Conservation (phyloP, 225 moss, liverwort and hornwort genomes). For the Polytrichum formosum region DNA sequence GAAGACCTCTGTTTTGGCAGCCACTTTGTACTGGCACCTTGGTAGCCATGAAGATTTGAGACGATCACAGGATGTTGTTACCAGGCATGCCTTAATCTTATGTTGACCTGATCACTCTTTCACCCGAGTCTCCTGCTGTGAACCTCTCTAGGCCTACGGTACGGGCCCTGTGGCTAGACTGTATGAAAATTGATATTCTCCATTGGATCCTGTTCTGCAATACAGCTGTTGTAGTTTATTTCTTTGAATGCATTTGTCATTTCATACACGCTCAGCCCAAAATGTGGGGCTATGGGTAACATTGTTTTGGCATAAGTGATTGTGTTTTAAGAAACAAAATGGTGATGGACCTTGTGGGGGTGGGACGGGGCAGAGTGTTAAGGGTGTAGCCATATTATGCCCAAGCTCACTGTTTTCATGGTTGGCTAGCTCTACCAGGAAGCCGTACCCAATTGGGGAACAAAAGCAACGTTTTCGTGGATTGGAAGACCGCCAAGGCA, state of each 20-base stretch:
- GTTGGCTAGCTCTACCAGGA: slow-evolving; percentile 51
- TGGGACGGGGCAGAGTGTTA: slow-evolving; percentile 60
- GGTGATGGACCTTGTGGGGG: neutral
- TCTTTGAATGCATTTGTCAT: too few species aligned
- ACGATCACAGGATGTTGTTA: slow-evolving; percentile 45
- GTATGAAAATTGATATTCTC: too few species aligned
- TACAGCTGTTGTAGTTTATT: too few species aligned
- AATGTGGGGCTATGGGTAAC: too few species aligned
- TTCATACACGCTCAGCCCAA: too few species aligned
- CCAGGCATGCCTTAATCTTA: slow-evolving; percentile 23
- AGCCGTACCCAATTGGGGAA: slow-evolving; percentile 28
- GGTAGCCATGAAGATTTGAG: slow-evolving; percentile 42
- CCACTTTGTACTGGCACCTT: slow-evolving; percentile 70
- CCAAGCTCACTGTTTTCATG: slow-evolving; percentile 68
- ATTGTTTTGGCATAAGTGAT: too few species aligned
- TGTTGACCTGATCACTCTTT: neutral
- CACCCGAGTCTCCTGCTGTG: too few species aligned
- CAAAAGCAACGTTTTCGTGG: slow-evolving; percentile 8
- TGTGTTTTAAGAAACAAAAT: too few species aligned
- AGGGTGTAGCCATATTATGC: slow-evolving; percentile 72
- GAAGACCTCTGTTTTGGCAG: slow-evolving; percentile 59
- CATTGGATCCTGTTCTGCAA: too few species aligned
- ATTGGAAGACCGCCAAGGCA: slow-evolving; percentile 33
- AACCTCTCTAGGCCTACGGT: too few species aligned
- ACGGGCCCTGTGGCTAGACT: too few species aligned